A percentile compares a stretch with the other conserved stretches of the same genome.
Evolutionary conservation across 2,329 filamentous ascomycete genomes (phyloP).

Genomic region (Myriosclerotinia scirpicola): DNA sequence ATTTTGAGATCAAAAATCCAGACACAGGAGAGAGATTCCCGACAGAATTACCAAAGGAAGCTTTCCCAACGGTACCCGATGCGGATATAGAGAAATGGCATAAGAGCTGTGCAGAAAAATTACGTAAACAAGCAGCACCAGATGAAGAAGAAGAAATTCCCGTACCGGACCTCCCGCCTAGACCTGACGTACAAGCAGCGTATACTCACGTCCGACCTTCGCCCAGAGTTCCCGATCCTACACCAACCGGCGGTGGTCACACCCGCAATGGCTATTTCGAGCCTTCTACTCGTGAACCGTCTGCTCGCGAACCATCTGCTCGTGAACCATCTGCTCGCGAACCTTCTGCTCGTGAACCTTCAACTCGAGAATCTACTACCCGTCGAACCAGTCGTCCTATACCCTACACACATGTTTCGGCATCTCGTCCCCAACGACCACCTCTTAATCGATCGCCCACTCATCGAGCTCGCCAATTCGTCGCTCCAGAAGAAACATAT

Average conservation of each 20-base stretch:
- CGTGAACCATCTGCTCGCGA: constrained; percentile 29
- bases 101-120: constrained; percentile 67
- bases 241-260: constrained; percentile 8
- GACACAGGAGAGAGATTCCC: constrained; percentile 70
- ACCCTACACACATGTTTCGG: constrained; percentile 30
- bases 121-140: constrained; percentile 59
- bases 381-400: constrained; percentile 26
- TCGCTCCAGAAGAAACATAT: constrained; percentile 45
- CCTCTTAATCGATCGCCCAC: constrained; percentile 37
- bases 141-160: constrained; percentile 33
- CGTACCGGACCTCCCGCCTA: constrained; percentile 34
- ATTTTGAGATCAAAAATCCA: constrained; percentile 75
- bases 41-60: constrained; percentile 54
- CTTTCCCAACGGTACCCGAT: constrained; percentile 73
- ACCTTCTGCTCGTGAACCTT: constrained; percentile 29
- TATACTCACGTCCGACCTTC: constrained; percentile 37
- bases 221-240: constrained; percentile 14
- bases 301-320: constrained; percentile 28
- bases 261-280: constrained; percentile 20
- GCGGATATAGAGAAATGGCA: constrained; percentile 85
- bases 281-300: constrained; percentile 20
- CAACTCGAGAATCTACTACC: constrained; percentile 2
- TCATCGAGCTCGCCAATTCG: constrained; percentile 44
- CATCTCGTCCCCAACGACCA: constrained; percentile 33
- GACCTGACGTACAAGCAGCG: constrained; percentile 36